Base-by-base conservation (phyloP, 176 grass and related monocot genomes). In the Oryza glaberrima region DNA sequence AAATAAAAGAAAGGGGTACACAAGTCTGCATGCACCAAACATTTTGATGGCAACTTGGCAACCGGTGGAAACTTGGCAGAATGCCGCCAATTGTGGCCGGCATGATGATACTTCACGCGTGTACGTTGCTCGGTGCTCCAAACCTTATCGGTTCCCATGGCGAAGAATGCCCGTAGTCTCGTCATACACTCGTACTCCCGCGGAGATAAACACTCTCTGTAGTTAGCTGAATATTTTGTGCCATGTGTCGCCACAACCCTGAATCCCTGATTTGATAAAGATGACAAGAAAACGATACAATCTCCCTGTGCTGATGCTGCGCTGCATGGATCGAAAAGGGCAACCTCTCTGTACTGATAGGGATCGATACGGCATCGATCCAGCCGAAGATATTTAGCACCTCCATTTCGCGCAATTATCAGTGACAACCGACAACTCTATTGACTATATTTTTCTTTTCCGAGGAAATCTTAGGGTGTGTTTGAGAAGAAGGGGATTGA, bases 11-110 rank as follows among this genome's bases (percentile, higher is more conserved):
- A 13, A 44, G 10, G 9, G 2, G 26, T 30, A 44, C 63, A 46
- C 6, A 67, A 73, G 23, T 14, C 36, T 54, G 75, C 56, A 52
- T 54, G 75, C 56, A 52, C 75, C 75, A 74, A 74, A 79, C 75
- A 79, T 67, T 44, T 58, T 54, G 13, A 12, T 43, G 75, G 58
- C 69, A 68, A 7, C 69, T 26, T 56, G 75, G 75, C 69, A 60
- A 7, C 34, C 69, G 36, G 23, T 67, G 32, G 2, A 7, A 41
- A 13, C 38, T 13, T 60, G 19, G 56, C 56, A 60, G 20, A 22
- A 20, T 7, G 19, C 20, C 10, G 48, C 11, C 12, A 16, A 51
- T 51, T 71, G 8, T 71, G 13, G 13, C 14, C 15, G 41, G 36
- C 8, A n/a, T 36, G 30, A 32, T 43, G 8, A 3, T 61, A 15